A percentile compares a stretch with the other conserved stretches of the same genome.
Evolutionary conservation across 176 grass and related monocot species (phyloP).

Genomic region (Puccinellia tenuiflora): DNA sequence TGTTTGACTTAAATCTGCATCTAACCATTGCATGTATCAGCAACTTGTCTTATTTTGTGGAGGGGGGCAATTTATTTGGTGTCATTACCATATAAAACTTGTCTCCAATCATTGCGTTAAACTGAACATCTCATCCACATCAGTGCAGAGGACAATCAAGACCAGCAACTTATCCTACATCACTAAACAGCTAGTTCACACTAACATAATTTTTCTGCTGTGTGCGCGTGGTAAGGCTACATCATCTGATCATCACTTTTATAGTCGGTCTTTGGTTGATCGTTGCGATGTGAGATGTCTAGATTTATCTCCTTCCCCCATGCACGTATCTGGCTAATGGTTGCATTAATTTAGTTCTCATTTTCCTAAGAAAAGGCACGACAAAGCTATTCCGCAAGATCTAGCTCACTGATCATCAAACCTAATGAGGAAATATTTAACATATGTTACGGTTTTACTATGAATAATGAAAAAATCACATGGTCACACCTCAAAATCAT

Average conservation of each 20-base stretch:
- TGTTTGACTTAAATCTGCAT: not conserved
- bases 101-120: not conserved
- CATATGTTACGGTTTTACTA: not conserved
- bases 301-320: not conserved
- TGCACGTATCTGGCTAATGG: no score
- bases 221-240: not conserved
- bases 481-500: not conserved
- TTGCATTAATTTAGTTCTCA: no score
- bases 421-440: not conserved
- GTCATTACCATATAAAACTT: not conserved
- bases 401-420: not conserved
- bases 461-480: constrained; percentile 2
- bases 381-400: not conserved
- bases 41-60: not conserved
- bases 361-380: not conserved
- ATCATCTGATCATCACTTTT: not conserved
- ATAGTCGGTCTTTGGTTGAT: not conserved
- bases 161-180: not conserved
- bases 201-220: not conserved
- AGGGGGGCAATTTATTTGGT: not conserved
- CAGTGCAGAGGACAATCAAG: not conserved
- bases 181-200: not conserved
- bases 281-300: not conserved
- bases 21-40: not conserved
- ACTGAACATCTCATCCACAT: not conserved